These are phyloP conservation scores for Zymoseptoria brevis DNA, from an alignment of 2,329 filamentous ascomycete genomes.

Conservation along the genomic window DNA sequence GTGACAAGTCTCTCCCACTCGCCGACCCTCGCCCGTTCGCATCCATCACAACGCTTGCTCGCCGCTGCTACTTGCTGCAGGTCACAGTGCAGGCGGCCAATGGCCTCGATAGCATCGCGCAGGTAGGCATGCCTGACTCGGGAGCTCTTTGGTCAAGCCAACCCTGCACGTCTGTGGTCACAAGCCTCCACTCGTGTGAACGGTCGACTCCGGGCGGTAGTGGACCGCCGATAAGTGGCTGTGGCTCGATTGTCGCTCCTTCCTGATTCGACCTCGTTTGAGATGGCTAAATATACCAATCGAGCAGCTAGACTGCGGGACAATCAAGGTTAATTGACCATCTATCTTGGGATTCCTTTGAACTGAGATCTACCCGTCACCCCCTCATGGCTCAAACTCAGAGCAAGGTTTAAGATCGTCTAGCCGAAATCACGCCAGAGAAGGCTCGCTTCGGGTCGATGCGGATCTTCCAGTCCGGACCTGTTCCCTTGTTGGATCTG, in stretches of 20 bases:
- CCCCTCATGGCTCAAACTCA: not conserved
- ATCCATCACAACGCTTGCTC: not conserved
- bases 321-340: conserved; percentile 9
- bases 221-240: not conserved
- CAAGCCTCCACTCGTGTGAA: not conserved
- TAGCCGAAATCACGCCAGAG: not conserved
- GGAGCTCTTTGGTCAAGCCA: not conserved
- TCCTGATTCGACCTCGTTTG: not conserved
- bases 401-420: not conserved
- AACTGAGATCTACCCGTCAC: not conserved
- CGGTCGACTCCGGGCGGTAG: not conserved
- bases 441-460: conserved; percentile 14
- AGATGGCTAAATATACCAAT: conserved; percentile 5
- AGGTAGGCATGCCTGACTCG: not conserved
- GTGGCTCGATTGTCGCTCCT: not conserved
- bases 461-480: conserved; percentile 1
- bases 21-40: not conserved
- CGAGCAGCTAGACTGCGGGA: not conserved
- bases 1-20: not conserved
- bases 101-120: not conserved
- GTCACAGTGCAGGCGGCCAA: not conserved
- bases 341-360: conserved; percentile 9
- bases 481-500: not conserved
- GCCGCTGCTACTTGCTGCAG: not conserved
- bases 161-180: not conserved